Conservation (phyloP, 208 protist genomes). For the Crithidia expoeki region DNA sequence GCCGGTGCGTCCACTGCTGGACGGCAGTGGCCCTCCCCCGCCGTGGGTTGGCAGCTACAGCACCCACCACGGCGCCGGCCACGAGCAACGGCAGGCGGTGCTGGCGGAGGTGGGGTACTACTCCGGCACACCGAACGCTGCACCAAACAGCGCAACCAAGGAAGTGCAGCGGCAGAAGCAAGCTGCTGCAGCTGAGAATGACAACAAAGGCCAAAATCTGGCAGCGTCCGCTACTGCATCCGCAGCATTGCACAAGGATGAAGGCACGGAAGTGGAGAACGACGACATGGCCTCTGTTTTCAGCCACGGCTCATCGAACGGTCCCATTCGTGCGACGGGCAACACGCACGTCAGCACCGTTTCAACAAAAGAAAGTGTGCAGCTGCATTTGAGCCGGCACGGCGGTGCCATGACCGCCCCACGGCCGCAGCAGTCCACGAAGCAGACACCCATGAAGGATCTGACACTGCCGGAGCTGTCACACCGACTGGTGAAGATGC, state of each 20-base stretch:
- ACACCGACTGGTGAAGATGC: conserved; percentile 52
- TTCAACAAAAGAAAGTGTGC: conserved; percentile 61
- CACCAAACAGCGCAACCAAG: conserved; percentile 10
- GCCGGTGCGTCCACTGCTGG: conserved; percentile 41
- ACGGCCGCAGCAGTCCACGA: not conserved
- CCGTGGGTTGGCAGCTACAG: conserved; percentile 78
- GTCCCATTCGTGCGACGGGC: conserved; percentile 67
- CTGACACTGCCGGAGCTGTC: conserved; percentile 65
- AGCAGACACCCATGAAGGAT: conserved; percentile 16
- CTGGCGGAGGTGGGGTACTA: conserved; percentile 36
- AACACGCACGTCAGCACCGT: conserved; percentile 55
- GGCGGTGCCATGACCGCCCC: conserved; percentile 48
- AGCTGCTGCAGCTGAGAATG: conserved; percentile 4
- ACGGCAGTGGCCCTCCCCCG: conserved; percentile 25
- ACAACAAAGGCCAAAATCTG: not conserved
- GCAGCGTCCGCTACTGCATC: conserved; percentile 33
- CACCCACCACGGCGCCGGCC: conserved; percentile 39
- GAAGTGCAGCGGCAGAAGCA: conserved; percentile 8
- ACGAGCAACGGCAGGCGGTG: conserved; percentile 17
- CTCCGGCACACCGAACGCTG: conserved; percentile 11
- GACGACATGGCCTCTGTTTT: conserved; percentile 64
- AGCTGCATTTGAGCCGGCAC: conserved; percentile 49
- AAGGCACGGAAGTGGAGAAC: not conserved
- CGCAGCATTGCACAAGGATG: not conserved
- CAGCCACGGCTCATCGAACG: conserved; percentile 77